Evolutionary conservation across 2,329 filamentous ascomycete species (phyloP).

Genomic region (Cytospora mali): DNA sequence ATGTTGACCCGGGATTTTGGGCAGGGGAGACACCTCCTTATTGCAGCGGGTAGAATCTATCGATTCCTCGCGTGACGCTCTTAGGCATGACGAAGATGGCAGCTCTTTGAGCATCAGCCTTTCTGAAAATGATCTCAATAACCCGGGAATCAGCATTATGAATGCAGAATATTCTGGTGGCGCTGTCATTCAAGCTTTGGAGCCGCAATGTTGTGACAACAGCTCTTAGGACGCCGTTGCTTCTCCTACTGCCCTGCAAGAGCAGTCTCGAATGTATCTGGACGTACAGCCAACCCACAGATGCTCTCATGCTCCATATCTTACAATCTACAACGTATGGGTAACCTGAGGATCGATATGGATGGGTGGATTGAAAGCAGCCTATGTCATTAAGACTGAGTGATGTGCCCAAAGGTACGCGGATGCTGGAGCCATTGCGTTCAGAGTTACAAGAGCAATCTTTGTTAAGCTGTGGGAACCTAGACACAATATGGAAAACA

Average conservation of each 20-base stretch:
- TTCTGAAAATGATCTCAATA: not conserved
- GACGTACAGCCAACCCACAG: too few relatives aligned
- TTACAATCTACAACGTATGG: too few relatives aligned
- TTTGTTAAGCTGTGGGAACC: not conserved
- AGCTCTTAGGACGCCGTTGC: not conserved
- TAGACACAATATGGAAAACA: not conserved
- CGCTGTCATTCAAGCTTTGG: not conserved
- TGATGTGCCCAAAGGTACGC: too few relatives aligned
- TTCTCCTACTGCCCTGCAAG: not conserved
- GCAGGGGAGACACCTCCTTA: not conserved
- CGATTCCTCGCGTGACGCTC: not conserved
- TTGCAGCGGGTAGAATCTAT: not conserved
- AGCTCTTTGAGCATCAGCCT: not conserved
- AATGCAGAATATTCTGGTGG: not conserved
- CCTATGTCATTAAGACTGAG: too few relatives aligned
- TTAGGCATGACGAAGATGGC: not conserved
- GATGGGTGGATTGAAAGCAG: too few relatives aligned
- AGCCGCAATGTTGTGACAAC: not conserved
- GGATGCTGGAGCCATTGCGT: not conserved
- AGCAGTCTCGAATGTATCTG: not conserved
- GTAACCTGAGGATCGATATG: too few relatives aligned
- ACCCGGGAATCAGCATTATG: not conserved
- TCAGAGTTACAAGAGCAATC: not conserved
- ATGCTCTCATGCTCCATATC: too few relatives aligned
- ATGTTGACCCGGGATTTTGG: not conserved